These are phyloP conservation scores for Alternaria alternata DNA, from an alignment of 2,329 filamentous ascomycete genomes.

Conservation along the genomic window DNA sequence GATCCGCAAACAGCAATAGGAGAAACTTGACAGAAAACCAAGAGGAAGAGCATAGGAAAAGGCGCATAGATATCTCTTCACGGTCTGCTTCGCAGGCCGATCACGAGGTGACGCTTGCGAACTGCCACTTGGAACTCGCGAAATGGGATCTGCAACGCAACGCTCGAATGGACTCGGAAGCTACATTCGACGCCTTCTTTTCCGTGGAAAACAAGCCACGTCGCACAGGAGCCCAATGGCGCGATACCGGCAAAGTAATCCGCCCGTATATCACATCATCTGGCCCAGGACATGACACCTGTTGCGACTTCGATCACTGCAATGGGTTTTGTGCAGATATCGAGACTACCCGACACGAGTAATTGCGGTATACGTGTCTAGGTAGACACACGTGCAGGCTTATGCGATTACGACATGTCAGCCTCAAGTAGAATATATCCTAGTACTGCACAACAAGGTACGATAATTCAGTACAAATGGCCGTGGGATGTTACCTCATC, in stretches of 20 bases:
- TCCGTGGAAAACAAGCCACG: neutral
- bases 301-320: conserved; percentile 1
- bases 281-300: neutral
- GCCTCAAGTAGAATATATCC: neutral
- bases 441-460: neutral
- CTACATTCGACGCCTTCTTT: neutral
- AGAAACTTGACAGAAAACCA: too few relatives aligned
- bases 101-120: neutral
- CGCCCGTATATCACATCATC: neutral
- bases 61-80: neutral
- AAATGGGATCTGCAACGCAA: neutral
- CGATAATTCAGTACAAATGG: neutral
- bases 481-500: neutral
- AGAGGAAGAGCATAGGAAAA: neutral
- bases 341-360: neutral
- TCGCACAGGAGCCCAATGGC: neutral
- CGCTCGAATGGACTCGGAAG: neutral
- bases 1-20: neutral
- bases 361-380: neutral
- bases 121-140: neutral
- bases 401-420: neutral
- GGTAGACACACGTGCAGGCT: neutral
- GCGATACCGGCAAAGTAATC: too few relatives aligned
- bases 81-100: neutral
- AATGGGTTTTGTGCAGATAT: neutral